Conservation (phyloP, 2,329 filamentous ascomycete genomes). For the Fusarium sp. region DNA sequence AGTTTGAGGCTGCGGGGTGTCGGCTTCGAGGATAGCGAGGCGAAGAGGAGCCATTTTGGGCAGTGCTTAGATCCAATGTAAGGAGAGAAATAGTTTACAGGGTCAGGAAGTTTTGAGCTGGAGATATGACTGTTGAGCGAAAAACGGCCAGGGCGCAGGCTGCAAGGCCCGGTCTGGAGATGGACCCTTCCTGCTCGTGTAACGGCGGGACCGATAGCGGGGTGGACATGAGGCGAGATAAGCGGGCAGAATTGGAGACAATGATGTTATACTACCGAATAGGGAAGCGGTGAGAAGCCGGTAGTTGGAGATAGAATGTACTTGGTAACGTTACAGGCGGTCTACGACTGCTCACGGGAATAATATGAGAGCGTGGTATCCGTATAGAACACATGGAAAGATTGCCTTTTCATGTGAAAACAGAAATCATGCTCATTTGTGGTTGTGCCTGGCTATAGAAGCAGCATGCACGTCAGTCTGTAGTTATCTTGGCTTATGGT, state of each 20-base stretch:
- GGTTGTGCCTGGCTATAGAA: neutral
- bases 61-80: neutral
- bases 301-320: neutral
- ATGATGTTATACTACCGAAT: neutral
- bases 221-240: constrained; percentile 20
- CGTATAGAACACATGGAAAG: too few species aligned
- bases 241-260: constrained; percentile 26
- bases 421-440: neutral
- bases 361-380: too few species aligned
- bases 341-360: neutral
- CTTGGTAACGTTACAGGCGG: neutral
- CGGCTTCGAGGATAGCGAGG: constrained; percentile 88
- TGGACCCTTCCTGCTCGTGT: constrained; percentile 21
- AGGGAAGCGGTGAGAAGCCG: constrained; percentile 19
- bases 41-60: constrained; percentile 62
- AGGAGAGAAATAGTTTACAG: neutral
- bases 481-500: neutral
- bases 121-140: constrained; percentile 13
- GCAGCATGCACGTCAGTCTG: neutral
- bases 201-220: constrained; percentile 34
- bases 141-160: constrained; percentile 1
- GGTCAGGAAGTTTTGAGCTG: neutral
- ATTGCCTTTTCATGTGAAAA: neutral
- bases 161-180: constrained; percentile 10
- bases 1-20: constrained; percentile 74